Evolutionary conservation across 257 asterid species (phyloP).

Genomic region (Gardenia jasminoides): DNA sequence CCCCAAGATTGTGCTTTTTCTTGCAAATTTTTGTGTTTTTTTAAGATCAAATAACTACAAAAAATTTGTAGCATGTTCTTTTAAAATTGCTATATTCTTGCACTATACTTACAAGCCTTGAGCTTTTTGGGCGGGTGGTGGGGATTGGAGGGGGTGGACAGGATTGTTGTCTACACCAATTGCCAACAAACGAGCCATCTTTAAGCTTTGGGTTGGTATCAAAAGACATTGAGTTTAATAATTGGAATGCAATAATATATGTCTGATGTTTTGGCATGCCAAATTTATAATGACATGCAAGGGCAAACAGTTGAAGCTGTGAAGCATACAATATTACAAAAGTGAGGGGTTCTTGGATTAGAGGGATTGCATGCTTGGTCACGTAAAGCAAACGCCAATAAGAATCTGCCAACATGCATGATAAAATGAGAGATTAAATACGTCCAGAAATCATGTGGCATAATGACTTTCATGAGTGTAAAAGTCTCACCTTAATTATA

Average conservation of each 20-base stretch:
- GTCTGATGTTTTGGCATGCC: conserved; percentile 1
- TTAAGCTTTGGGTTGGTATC: neutral
- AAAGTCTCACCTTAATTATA: conserved; percentile 13
- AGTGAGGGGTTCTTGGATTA: neutral
- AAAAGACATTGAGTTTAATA: neutral
- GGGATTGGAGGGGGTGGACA: neutral
- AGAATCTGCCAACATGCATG: neutral
- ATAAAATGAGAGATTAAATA: neutral
- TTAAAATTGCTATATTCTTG: too few species aligned
- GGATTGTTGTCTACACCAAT: neutral
- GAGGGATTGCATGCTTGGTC: conserved; percentile 1
- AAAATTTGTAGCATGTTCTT: too few species aligned
- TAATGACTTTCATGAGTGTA: conserved; percentile 12
- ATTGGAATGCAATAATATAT: neutral
- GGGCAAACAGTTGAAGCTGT: too few species aligned
- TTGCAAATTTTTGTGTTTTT: neutral
- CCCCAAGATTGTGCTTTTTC: neutral
- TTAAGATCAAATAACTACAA: neutral
- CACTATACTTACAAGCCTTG: too few species aligned
- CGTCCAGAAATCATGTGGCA: neutral
- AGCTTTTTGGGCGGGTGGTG: neutral
- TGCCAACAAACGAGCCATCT: neutral
- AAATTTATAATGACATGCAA: conserved; percentile 7
- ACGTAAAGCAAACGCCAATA: conserved; percentile 8
- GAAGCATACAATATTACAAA: neutral